phyloP scores from a whole-genome alignment of 2,329 filamentous ascomycete genomes.

The Arthroderma uncinatum region DNA sequence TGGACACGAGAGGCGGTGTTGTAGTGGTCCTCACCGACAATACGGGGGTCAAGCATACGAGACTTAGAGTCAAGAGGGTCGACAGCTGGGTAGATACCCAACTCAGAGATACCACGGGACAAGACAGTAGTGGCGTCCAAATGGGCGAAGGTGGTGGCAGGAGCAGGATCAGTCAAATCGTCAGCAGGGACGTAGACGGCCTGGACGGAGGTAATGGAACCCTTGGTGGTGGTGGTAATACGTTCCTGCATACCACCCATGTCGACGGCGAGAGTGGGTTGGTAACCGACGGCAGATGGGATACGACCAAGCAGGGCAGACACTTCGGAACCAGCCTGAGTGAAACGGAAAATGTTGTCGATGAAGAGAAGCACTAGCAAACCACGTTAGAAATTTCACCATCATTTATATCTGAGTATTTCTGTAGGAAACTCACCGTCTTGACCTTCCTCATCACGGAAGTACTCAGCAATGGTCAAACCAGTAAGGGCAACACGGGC shows the following conservation, averaged over 20 bases:
- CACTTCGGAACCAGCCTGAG: constrained; percentile 99
- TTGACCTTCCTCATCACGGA: constrained; percentile 70
- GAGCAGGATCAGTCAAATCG: constrained; percentile 99
- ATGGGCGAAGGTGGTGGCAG: constrained; percentile 98
- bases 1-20: constrained; percentile 85
- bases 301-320: constrained; percentile 99
- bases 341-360: constrained; percentile 99
- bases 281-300: constrained; percentile 99
- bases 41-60: constrained; percentile 97
- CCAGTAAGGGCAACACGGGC: constrained; percentile 98
- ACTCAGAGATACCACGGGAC: constrained; percentile 99
- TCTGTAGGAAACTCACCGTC: constrained; percentile 50
- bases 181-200: constrained; percentile 99
- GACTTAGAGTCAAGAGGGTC: constrained; percentile 99
- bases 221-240: constrained; percentile 99
- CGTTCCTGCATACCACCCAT: constrained; percentile 99
- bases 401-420: background rate
- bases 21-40: constrained; percentile 98
- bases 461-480: constrained; percentile 58
- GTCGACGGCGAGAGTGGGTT: constrained; percentile 94
- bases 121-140: constrained; percentile 99
- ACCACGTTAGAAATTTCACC: background rate
- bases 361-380: constrained; percentile 85
- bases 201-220: constrained; percentile 99
- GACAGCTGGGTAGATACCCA: constrained; percentile 99